Evolutionary conservation across 225 moss, liverwort and hornwort species (phyloP), one percentile per base, ranked within the genome.

Genomic region (Anthoceros angustus): DNA sequence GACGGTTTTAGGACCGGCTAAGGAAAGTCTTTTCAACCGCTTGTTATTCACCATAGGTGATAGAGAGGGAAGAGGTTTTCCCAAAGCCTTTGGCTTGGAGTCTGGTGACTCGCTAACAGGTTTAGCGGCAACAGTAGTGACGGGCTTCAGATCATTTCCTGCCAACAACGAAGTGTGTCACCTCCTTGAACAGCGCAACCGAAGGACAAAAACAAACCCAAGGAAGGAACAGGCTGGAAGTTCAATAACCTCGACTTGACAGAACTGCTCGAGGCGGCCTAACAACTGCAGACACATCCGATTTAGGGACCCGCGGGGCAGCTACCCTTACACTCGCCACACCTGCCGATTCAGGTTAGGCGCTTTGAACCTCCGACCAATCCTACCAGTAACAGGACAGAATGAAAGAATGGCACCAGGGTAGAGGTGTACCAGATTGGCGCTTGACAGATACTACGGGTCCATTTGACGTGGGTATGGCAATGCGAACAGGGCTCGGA

Each of bases 231-330:
- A 15, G 18, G 7, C 55, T 8, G 23, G 16, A 0, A 20, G 23
- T 20, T 7, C n/a, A 55, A 1, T 15, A 39, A 77, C 77, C 73
- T 64, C 67, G 64, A 70, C 77, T 77, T 16, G 77, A 77, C 40
- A 77, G 69, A 49, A 73, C 42, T 12, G 73, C 77, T 38, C 77
- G 70, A 20, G 77, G 77, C 67, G 72, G 62, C 61, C 65, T 62
- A 8, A 43, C 24, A 20, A 42, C 40, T 24, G 61, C 38, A 65
- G 61, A 12, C 40, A 60, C 16, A 40, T 68, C 60, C 64, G 71
- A 12, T 45, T 68, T 61, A 50, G 41, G 45, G 64, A 23, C 2
- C 40, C 25, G 12, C 6, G 55, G 55, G 18, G n/a, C 55, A 15
- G 55, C 12, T 55, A 55, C 23, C 55, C 55, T 55, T 15, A 55